Conservation (phyloP, 1,284 basidiomycete genomes). For the Trichosporon coremiiforme region DNA sequence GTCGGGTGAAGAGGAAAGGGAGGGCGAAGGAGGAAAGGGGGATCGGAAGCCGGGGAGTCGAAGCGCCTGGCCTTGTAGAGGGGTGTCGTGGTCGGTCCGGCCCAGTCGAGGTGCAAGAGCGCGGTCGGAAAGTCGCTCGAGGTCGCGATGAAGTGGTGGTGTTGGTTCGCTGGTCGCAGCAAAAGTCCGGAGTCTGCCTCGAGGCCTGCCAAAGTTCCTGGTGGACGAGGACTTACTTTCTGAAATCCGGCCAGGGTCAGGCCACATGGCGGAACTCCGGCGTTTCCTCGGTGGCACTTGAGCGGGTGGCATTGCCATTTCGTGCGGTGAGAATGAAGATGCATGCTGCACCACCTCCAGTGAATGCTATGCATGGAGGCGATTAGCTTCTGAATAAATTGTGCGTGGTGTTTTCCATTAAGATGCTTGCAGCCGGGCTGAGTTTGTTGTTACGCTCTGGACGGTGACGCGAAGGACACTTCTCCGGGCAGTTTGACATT, state of each 20-base stretch:
- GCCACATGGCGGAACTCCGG: slow-evolving; percentile 18
- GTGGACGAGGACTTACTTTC: slow-evolving; percentile 8
- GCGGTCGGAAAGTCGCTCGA: background rate
- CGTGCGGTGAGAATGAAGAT: background rate
- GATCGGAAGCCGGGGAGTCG: background rate
- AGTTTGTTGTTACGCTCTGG: no score
- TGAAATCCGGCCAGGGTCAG: slow-evolving; percentile 15
- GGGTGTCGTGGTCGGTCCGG: background rate
- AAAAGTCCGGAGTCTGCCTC: slow-evolving; percentile 19
- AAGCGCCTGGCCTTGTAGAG: background rate
- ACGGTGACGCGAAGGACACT: no score
- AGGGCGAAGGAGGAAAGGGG: background rate
- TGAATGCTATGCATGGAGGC: no score
- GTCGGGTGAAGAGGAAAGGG: background rate
- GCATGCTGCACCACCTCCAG: background rate
- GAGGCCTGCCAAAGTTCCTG: slow-evolving; percentile 18
- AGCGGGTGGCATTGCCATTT: background rate
- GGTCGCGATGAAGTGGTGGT: background rate
- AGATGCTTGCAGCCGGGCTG: no score
- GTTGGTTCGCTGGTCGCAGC: background rate
- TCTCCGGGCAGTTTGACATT: no score
- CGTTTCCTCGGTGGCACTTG: slow-evolving; percentile 15
- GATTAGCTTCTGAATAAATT: no score
- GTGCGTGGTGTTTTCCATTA: no score
- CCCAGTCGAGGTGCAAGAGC: background rate